Evolutionary conservation across 2,329 filamentous ascomycete genomes (phyloP), one percentile per base, ranked within the genome.

Genomic region (Blastomyces emzantsi): DNA sequence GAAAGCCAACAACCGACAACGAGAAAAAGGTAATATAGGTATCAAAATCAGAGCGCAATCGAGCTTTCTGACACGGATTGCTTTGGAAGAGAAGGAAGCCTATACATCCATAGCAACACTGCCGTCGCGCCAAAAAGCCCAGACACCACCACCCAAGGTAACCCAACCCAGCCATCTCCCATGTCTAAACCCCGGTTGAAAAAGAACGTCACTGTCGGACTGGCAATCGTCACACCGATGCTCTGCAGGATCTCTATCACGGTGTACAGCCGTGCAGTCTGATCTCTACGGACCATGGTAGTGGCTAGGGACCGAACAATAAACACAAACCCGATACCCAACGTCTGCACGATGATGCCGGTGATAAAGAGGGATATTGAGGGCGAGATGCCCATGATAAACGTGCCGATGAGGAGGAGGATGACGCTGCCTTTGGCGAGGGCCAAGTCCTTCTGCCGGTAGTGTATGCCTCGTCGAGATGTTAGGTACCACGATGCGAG

Each of bases 241-340:
- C 76, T 74, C 67, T 82, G 80, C 3, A 80, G 70, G 19, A 81
- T 78, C 41, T 80, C 79, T 63, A 82, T 77, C 1, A 80, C 75
- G 4, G 79, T 80, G 67, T 80, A 82, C 8, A 82, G 68, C 15
- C 79, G 74, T 3, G 79, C 80, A 3, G 80, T 78, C 61, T 82
- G 73, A 47, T 81, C 76, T 0, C 76, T 77, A 25, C 77, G 73
- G 11, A 82, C 76, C 13, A 81, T 72, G 9, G 79, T 77, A 3
- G 80, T 79, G 47, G 80, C 74, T 6, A 81, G 69, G 0, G 78
- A 78, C 3, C 80, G 76, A 62, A 79, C 77, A 1, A 80, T 73
- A 58, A 78, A 78, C 11, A 76, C 74, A 63, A 80, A 81, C 1
- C 80, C 80, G 0, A 79, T 78, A 5, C 80, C 79, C 8, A 78